Percentiles rank a stretch among this genome's conserved stretches.
phyloP scores from a whole-genome alignment of 192 early-diverging fungal genomes.

The Rhizophagus sp. region DNA sequence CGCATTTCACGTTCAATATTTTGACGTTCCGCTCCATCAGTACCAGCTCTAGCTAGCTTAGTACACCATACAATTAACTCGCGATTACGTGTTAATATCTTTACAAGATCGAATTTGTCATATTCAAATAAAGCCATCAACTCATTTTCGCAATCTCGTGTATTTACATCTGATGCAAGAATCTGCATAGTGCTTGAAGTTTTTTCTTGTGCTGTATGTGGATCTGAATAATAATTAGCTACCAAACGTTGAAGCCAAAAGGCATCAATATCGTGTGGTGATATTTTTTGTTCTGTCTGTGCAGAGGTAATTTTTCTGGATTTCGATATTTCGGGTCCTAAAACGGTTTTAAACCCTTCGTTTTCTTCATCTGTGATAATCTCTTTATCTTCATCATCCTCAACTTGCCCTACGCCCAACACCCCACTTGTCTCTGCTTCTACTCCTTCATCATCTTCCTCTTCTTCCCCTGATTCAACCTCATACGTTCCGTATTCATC shows the following conservation, averaged over 20 bases:
- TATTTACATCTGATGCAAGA: slow-evolving; percentile 63
- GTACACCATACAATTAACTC: slow-evolving; percentile 94
- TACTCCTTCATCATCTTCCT: slow-evolving; percentile 54
- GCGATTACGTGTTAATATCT: slow-evolving; percentile 82
- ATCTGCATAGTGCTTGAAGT: slow-evolving; percentile 73
- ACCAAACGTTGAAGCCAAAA: slow-evolving; percentile 96
- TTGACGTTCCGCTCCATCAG: slow-evolving; percentile 55
- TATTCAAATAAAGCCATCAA: slow-evolving; percentile 96
- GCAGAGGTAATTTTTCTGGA: slow-evolving; percentile 39
- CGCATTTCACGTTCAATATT: slow-evolving; percentile 70
- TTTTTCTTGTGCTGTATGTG: slow-evolving; percentile 87
- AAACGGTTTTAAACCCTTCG: slow-evolving; percentile 55
- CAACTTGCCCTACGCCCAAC: slow-evolving; percentile 40
- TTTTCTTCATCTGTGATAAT: slow-evolving; percentile 58
- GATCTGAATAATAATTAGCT: slow-evolving; percentile 79
- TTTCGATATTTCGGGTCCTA: slow-evolving; percentile 40
- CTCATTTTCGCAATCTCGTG: slow-evolving; percentile 93
- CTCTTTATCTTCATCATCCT: slow-evolving; percentile 52
- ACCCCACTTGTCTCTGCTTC: slow-evolving; percentile 43
- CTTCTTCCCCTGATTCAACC: slow-evolving; percentile 63
- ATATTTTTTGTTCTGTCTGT: slow-evolving; percentile 45
- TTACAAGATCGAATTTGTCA: slow-evolving; percentile 94
- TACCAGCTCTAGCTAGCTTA: slow-evolving; percentile 72
- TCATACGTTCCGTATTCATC: slow-evolving; percentile 70
- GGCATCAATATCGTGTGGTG: slow-evolving; percentile 88